phyloP scores from a whole-genome alignment of 768 basidiomycete genomes.

The Leccinum disarticulatum region DNA sequence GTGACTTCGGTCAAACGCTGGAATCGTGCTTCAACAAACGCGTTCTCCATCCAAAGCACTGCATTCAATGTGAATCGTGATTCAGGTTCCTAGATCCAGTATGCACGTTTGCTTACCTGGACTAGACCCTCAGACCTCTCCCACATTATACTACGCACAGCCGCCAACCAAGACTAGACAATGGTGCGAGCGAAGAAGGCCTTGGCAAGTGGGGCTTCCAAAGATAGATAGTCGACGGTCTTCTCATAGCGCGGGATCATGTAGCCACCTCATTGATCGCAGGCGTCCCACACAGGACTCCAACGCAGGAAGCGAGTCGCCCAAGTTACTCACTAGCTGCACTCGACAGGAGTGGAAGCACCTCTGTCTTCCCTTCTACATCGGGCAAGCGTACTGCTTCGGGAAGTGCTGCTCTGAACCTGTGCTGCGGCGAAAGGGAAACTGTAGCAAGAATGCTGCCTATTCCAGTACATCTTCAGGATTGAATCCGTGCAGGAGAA shows the following conservation, averaged over 20 bases:
- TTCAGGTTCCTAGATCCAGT: constrained; percentile 14
- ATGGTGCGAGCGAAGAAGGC: constrained; percentile 4
- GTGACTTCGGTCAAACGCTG: constrained; percentile 71
- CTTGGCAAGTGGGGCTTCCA: neutral
- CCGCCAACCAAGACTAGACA: constrained; percentile 65
- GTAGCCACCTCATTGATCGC: constrained; percentile 11
- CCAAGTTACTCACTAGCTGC: neutral
- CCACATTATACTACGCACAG: constrained; percentile 82
- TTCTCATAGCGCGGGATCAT: constrained; percentile 8
- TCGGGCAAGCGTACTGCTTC: constrained; percentile 10
- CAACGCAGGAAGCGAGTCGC: constrained; percentile 8
- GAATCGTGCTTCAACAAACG: constrained; percentile 82
- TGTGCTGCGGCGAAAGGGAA: constrained; percentile 12
- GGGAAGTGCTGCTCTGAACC: constrained; percentile 14
- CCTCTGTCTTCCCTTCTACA: constrained; percentile 14
- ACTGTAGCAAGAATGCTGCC: constrained; percentile 18
- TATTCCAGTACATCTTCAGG: constrained; percentile 15
- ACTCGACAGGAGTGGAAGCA: constrained; percentile 27
- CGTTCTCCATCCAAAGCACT: constrained; percentile 62
- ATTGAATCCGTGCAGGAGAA: constrained; percentile 13
- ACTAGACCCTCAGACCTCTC: constrained; percentile 64
- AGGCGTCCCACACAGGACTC: neutral
- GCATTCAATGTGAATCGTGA: constrained; percentile 14
- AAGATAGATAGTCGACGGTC: neutral
- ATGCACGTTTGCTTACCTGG: constrained; percentile 50